These are phyloP conservation scores for Sugiyamaella smithiae DNA, from an alignment of 805 yeast genomes.

Conservation along the genomic window DNA sequence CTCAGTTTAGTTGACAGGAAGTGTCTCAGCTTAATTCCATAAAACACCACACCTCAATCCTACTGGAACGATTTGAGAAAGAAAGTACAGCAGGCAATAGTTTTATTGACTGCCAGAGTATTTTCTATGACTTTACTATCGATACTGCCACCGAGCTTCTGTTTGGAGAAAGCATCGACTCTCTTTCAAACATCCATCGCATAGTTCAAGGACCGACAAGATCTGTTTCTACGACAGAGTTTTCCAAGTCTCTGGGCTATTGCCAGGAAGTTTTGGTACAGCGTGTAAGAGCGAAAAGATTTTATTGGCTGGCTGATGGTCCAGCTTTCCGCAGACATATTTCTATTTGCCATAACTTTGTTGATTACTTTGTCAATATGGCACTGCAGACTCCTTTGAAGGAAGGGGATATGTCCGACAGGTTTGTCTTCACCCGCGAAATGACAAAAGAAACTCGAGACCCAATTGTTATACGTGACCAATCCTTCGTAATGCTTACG, in stretches of 20 bases:
- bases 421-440: conserved; percentile 48
- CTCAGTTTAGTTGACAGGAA: conserved; percentile 36
- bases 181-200: conserved; percentile 21
- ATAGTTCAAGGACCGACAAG: conserved; percentile 15
- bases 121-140: conserved; percentile 32
- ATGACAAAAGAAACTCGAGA: conserved; percentile 49
- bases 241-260: conserved; percentile 22
- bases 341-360: conserved; percentile 34
- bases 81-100: conserved; percentile 10
- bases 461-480: conserved; percentile 48
- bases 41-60: conserved; percentile 27
- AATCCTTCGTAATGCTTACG: conserved; percentile 47
- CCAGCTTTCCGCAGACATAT: conserved; percentile 35
- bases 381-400: conserved; percentile 32
- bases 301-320: conserved; percentile 23
- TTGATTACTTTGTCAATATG: conserved; percentile 40
- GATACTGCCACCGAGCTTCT: conserved; percentile 39
- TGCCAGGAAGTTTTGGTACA: conserved; percentile 21
- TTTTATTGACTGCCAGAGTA: conserved; percentile 29
- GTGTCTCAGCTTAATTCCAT: conserved; percentile 30
- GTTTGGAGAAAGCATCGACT: conserved; percentile 33
- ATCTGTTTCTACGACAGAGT: conserved; percentile 18
- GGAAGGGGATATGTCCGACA: conserved; percentile 26
- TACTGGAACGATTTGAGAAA: conserved; percentile 19
- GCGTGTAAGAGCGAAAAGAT: conserved; percentile 23